Base-by-base conservation (phyloP, 1,284 basidiomycete species). In the Grifola frondosa region DNA sequence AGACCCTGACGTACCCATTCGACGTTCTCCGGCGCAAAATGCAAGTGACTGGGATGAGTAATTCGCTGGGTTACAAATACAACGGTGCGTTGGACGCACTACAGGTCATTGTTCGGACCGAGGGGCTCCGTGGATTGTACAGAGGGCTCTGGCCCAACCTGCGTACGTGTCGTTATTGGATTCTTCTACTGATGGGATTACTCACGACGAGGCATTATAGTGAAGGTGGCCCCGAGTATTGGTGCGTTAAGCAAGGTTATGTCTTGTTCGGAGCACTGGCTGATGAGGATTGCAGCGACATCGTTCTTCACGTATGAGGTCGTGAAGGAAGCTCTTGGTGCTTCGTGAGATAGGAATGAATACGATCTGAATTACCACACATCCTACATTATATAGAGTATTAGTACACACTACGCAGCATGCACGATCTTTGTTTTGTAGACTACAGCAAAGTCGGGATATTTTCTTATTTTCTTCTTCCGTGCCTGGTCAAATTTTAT, bases 1-100 rank as follows among this genome's bases (percentile, higher is more conserved):
- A 98, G 64, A 92, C 93, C 25, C 68, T 97, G 56, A 98, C 96
- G 6, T 97, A 97, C 62, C 96, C 96, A 1, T 89, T 97, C 58
- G 96, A 99, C 63, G 92, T 98, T 1, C 67, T 98, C 40, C 76
- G 96, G 30, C 75, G 96, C 37, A 93, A 97, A 69, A 94, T 99
- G 88, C 96, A 99, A 65, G 91, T 96, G 43, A 82, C 85, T 2
- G 96, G 95, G 1, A 87, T 97, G 84, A n/a, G n/a, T n/a, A 74
- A 77, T 43, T 68, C 77, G 46, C 58, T 84, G 46, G 76, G 78
- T 30, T 67, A 80, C 50, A 79, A 80, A 59, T 93, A 93, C 66
- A 81, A 68, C 36, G 90, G 91, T 20, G 91, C 87, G 13, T 59
- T 90, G 44, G 86, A 93, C 59, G 89, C 88, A 2, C 68, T 94